Percentiles rank a stretch among this genome's conserved stretches.
These are phyloP conservation scores for Penicilliopsis zonata DNA, from an alignment of 495 filamentous ascomycete genomes.

Conservation along the genomic window DNA sequence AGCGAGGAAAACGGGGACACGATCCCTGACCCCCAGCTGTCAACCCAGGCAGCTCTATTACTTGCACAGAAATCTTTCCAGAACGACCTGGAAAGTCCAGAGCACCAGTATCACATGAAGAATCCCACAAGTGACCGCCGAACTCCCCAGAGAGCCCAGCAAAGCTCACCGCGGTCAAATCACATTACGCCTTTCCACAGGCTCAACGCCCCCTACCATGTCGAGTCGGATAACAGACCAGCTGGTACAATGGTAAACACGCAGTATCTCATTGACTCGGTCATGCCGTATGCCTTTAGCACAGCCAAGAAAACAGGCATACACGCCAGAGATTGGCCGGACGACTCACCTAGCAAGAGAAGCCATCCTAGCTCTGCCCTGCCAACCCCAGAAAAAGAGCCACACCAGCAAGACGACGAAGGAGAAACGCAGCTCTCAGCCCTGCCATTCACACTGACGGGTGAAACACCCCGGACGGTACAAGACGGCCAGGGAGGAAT, in stretches of 20 bases:
- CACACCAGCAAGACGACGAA: constrained; percentile 2
- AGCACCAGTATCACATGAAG: no score
- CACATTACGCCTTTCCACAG: constrained; percentile 26
- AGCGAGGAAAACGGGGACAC: constrained; percentile 8
- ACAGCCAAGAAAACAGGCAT: constrained; percentile 23
- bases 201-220: constrained; percentile 6
- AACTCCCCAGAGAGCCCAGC: constrained; percentile 4
- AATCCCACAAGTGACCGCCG: no score
- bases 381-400: constrained; percentile 2
- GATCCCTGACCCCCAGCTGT: constrained; percentile 25
- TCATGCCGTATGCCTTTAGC: constrained; percentile 35
- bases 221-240: constrained; percentile 1
- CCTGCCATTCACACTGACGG: constrained; percentile 21
- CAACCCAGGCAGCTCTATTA: constrained; percentile 37
- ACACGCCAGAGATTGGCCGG: constrained; percentile 5
- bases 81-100: constrained; percentile 27
- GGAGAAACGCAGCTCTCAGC: constrained; percentile 6
- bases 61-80: constrained; percentile 37
- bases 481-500: constrained; percentile 25
- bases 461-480: constrained; percentile 19
- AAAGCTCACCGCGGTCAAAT: constrained; percentile 9
- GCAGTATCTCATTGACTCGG: constrained; percentile 37
- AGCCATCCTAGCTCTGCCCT: constrained; percentile 4
- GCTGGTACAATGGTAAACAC: constrained; percentile 25
- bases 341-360: constrained; percentile 2